Evolutionary conservation across 345 rosid species (phyloP), one percentile per base, ranked within the genome.

Genomic region (Syzygium grande): DNA sequence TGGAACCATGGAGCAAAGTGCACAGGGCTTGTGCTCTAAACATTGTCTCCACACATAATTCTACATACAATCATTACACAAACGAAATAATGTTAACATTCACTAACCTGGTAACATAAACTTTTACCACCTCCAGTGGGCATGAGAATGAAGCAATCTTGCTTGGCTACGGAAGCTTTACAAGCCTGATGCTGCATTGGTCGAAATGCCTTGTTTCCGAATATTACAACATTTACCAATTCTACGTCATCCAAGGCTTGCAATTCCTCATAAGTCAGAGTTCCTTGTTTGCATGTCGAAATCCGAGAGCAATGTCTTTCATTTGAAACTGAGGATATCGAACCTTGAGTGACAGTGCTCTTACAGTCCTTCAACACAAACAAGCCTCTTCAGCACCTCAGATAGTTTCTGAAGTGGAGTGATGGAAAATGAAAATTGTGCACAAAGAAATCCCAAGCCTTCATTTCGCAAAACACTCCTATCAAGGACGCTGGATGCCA

Each of bases 51-150:
- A 65, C 0, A 0, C 41, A 1, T 63, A 1, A 17, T 15, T 29
- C 34, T n/a, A 6, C 17, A 61, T n/a, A 1, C 19, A 1, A 61
- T 29, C 78, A 65, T 65, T 1, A 29, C 11, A 65, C 0, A 58
- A 11, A 25, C 30, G 22, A 1, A 2, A 30, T 9, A 61, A 84
- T 88, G 73, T 61, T 63, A 90, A 87, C 61, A 83, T 88, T 61
- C 87, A 65, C 86, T 90, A 10, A 96, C 96, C 99, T 96, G 97
- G 92, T 93, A 97, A 91, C 99, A 95, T 85, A 98, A 89, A 91
- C 99, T 98, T 92, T 96, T 96, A 21, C 99, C 99, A 55, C 99
- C 99, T 89, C 99, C 98, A 1, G 97, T 96, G 5, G 98, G 99
- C 98, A 98, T 93, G 56, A 96, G 95, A 88, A 96, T 85, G 91